Evolutionary conservation across 768 basidiomycete species (phyloP), one percentile per base, ranked within the genome.

Genomic region (Suillus bovinus): DNA sequence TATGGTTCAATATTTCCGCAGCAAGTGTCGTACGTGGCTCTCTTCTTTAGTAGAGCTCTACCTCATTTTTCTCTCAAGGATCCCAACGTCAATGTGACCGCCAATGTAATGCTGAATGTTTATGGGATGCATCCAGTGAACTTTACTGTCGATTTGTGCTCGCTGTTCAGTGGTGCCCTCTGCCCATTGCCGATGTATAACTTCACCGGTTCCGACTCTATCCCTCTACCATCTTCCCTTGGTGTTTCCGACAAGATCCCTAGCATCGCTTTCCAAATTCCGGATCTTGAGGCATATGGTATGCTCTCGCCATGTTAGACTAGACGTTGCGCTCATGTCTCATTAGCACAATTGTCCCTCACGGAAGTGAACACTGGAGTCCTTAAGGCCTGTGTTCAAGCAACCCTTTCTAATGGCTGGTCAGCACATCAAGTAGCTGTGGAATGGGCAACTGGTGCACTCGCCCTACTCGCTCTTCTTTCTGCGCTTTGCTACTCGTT

Each of bases 331-430:
- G 6, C 41, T 27, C 50, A 29, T 50, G 38, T 17, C 54, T 74
- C 69, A 42, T 94, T 85, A 69, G 94, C 87, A 0, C 90, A 94
- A 68, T 77, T 98, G 59, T 83, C 87, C 6, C 81, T 96, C 44
- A 84, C 79, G 3, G 86, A 92, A 64, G 82, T 86, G 36, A 77
- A 79, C 55, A 91, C 92, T 6, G 88, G 90, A 54, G 72, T 85
- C 9, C 80, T 92, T 64, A 92, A 89, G 59, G 93, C 94, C 0
- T 99, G 96, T 69, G 83, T 99, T 9, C 94, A 96, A 74, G 86
- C 94, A 20, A 96, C 94, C 2, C 79, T 98, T 13, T 89, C 93
- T 20, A 99, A 99, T 71, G 96, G 96, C 11, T 88, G 88, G 84
- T 91, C 94, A 1, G 83, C 87, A 1, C 86, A 85, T 63, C 91